Percentiles rank a stretch among this genome's conserved stretches.
Conservation (phyloP, 169 alveolate species). For the Plasmodium knowlesi region DNA sequence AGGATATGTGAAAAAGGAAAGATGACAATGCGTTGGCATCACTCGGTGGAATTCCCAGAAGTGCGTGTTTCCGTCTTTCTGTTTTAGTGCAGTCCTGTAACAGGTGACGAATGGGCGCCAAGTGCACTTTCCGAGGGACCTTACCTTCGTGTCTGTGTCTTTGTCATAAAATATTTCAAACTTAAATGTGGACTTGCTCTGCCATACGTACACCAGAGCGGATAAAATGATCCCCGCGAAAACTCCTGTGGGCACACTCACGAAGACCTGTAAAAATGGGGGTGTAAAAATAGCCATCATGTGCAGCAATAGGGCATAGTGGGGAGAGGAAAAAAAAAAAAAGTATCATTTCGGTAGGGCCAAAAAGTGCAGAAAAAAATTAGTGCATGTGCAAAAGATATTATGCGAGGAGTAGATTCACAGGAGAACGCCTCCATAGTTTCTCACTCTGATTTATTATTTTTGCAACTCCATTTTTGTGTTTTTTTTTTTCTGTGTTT, state of each 20-base stretch:
- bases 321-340: not conserved
- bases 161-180: slow-evolving; percentile 85
- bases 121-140: not conserved
- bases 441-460: not conserved
- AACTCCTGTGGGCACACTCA: slow-evolving; percentile 85
- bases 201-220: slow-evolving; percentile 88
- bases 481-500: not conserved
- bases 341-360: not conserved
- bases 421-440: not conserved
- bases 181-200: slow-evolving; percentile 84
- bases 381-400: not conserved
- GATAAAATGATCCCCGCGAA: slow-evolving; percentile 84
- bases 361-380: not conserved
- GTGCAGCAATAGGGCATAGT: not conserved
- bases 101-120: not conserved
- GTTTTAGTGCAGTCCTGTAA: not conserved
- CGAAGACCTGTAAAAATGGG: slow-evolving; percentile 66
- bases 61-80: not conserved
- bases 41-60: not conserved
- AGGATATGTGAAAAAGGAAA: not conserved
- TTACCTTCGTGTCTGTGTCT: slow-evolving; percentile 83
- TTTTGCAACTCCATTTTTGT: not conserved
- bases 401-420: not conserved
- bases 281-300: not conserved
- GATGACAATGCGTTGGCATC: not conserved